Conservation (phyloP, 208 protist genomes). For the Leishmania major region DNA sequence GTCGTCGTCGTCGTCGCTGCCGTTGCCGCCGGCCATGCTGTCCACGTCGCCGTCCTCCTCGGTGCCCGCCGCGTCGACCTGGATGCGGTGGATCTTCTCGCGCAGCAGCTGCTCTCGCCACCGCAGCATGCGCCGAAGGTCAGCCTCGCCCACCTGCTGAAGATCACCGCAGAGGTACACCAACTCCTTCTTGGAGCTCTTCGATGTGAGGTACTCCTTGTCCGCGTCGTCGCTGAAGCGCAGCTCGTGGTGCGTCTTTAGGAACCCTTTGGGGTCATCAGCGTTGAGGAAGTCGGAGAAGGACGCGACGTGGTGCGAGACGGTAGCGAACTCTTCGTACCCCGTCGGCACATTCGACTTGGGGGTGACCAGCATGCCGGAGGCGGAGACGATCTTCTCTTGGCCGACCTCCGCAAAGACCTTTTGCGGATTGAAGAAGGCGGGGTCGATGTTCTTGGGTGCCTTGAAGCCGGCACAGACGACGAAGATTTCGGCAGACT, state of each 20-base stretch:
- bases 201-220: constrained; percentile 73
- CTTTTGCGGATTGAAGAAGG: constrained; percentile 95
- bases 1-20: constrained; percentile 30
- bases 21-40: constrained; percentile 33
- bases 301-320: constrained; percentile 70
- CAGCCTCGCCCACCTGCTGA: constrained; percentile 94
- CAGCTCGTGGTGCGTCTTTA: constrained; percentile 90
- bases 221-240: constrained; percentile 88
- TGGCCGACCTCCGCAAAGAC: constrained; percentile 95
- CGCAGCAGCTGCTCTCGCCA: constrained; percentile 92
- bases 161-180: constrained; percentile 92
- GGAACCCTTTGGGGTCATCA: constrained; percentile 88
- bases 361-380: constrained; percentile 70
- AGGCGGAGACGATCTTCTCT: constrained; percentile 83
- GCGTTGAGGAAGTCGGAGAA: constrained; percentile 93
- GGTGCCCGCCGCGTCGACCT: constrained; percentile 15
- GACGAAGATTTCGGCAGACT: constrained; percentile 99
- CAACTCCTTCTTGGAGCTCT: constrained; percentile 93
- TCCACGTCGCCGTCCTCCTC: constrained; percentile 31
- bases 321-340: constrained; percentile 93
- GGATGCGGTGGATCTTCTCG: constrained; percentile 47
- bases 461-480: constrained; percentile 97
- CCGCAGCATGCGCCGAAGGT: constrained; percentile 92
- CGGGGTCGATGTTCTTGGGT: constrained; percentile 96
- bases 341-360: constrained; percentile 80